phyloP scores from a whole-genome alignment of 345 rosid species.

The Chamaenerion angustifolium region DNA sequence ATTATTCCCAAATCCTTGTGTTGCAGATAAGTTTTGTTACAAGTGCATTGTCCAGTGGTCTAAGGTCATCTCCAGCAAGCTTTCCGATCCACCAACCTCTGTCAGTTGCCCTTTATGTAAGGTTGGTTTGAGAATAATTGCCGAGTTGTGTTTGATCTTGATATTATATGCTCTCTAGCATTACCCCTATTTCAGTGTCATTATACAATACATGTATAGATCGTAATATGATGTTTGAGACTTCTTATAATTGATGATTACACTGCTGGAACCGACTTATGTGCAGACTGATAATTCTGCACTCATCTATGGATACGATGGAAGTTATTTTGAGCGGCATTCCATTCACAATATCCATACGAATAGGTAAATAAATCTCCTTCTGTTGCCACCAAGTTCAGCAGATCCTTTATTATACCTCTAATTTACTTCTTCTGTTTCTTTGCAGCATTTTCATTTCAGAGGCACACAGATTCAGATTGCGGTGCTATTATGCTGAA shows the following conservation, averaged over 20 bases:
- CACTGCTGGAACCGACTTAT: conserved; percentile 3
- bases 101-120: conserved; percentile 82
- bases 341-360: conserved; percentile 24
- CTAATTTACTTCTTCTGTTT: conserved; percentile 1
- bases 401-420: not conserved
- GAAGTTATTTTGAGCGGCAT: conserved; percentile 48
- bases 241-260: not conserved
- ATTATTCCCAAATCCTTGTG: not conserved
- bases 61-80: conserved; percentile 53
- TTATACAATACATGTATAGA: not conserved
- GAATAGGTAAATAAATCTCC: conserved; percentile 27
- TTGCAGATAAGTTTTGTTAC: conserved; percentile 82
- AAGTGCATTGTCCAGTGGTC: conserved; percentile 66
- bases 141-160: too few species aligned
- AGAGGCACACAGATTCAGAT: conserved; percentile 59
- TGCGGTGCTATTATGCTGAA: conserved; percentile 54
- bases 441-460: conserved; percentile 47
- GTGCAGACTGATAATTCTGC: conserved; percentile 60
- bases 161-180: too few species aligned
- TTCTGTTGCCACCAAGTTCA: not conserved
- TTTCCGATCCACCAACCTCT: conserved; percentile 27
- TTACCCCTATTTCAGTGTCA: too few species aligned
- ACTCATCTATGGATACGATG: conserved; percentile 52
- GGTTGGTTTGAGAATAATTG: conserved; percentile 23
- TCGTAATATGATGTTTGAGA: not conserved